Percentiles rank a stretch among this genome's conserved stretches.
Conservation (phyloP, 805 yeast species). For the Pichia sporocuriosa region DNA sequence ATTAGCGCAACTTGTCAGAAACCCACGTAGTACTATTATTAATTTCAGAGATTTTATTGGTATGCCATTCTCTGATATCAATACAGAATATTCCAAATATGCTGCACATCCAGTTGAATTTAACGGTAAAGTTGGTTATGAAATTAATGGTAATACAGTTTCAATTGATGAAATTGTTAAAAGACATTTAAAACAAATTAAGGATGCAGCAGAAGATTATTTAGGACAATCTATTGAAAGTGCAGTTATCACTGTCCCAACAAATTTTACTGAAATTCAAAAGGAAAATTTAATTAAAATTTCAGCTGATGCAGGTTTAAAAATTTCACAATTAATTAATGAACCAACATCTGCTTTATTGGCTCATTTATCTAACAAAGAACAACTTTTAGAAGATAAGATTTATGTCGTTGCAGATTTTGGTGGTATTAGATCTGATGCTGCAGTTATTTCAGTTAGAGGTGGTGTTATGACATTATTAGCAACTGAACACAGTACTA, state of each 20-base stretch:
- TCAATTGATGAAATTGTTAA: constrained; percentile 72
- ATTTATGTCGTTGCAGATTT: constrained; percentile 89
- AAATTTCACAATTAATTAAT: constrained; percentile 78
- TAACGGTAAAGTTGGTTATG: constrained; percentile 63
- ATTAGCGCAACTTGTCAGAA: constrained; percentile 82
- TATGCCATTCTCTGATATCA: constrained; percentile 60
- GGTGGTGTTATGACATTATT: constrained; percentile 89
- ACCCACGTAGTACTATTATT: constrained; percentile 76
- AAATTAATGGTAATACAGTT: constrained; percentile 49
- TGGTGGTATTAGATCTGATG: constrained; percentile 94
- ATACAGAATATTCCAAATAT: constrained; percentile 52
- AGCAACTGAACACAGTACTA: constrained; percentile 75
- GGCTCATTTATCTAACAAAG: constrained; percentile 60
- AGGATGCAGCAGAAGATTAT: constrained; percentile 87
- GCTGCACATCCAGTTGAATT: constrained; percentile 64
- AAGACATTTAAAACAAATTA: constrained; percentile 78
- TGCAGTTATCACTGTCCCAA: constrained; percentile 85
- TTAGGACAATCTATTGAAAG: constrained; percentile 76
- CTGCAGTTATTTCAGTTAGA: constrained; percentile 86
- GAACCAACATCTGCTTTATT: constrained; percentile 91
- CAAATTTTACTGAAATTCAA: constrained; percentile 74
- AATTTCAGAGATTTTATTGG: constrained; percentile 95
- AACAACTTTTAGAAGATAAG: constrained; percentile 53
- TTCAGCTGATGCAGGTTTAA: constrained; percentile 65
- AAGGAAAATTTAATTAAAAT: constrained; percentile 53